Base-by-base conservation (phyloP, 306 rosid genomes). In the Prunus mira region DNA sequence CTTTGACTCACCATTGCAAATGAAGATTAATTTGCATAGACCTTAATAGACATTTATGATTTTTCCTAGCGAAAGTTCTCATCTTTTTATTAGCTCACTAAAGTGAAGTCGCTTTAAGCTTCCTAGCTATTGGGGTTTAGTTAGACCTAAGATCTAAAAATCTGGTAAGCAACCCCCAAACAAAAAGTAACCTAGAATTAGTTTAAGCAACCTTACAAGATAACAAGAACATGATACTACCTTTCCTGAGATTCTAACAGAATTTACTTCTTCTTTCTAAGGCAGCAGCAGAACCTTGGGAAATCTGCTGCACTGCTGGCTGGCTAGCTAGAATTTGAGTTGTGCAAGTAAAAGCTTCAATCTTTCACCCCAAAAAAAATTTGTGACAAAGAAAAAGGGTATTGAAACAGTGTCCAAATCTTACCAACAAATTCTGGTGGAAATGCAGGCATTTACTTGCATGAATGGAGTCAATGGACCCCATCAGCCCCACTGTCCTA, bases 211-310 rank as follows among this genome's bases (percentile, higher is more conserved):
- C 75, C 65, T 51, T 38, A 55, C 43, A 34, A 34, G 43, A 38
- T 38, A 6, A 38, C 78, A 19, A 69, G 85, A 82, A 81, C 69
- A 45, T 28, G 77, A 76, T 81, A 25, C 86, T 76, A 62, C 15
- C 51, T 75, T 28, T n/a, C 7, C 17, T 18, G 9, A 41, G 22
- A 45, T 58, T 60, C 6, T 24, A 6, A 57, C 11, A 25, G 65
- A 46, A 72, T 57, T 45, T 60, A 25, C 45, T n/a, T 19, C 47
- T 69, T 69, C 74, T 30, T 50, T 45, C 28, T 10, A 69, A 22
- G 61, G 13, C n/a, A 55, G 61, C 25, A n/a, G n/a, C 61, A 9
- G 13, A 55, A 32, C 38, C 38, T 32, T 5, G 38, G 38, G 6
- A 38, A 38, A 38, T 38, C 43, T 38, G 43, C 9, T 38, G 43